Base-by-base conservation (phyloP, 129 eudicot genomes). In the Artemisia argyi region DNA sequence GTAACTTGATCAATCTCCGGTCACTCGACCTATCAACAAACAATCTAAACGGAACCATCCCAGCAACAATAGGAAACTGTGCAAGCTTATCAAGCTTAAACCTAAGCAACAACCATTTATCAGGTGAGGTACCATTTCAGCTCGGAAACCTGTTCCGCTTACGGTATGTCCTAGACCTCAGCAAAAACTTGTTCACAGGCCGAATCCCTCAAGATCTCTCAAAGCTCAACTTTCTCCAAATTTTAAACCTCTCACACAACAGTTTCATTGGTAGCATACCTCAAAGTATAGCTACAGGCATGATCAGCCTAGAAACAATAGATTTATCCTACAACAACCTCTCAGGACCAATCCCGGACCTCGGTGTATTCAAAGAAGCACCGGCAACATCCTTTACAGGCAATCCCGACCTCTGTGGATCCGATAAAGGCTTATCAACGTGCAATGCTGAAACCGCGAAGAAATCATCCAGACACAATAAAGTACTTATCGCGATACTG, bases 391-490 rank as follows among this genome's bases (percentile, higher is more conserved):
- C 92, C 50, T 94, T 76, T 16, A 51, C 35, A 24, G 93, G 84
- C 77, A 94, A 94, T 65, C 57, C 82, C 18, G 86, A 82, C 60
- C 78, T 94, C 56, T 94, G 98, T 70, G 98, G 97, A 71, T 76
- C 85, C 35, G 84, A 64, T 47, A 68, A 73, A 60, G 91, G 93
- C 48, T 68, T 94, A 69, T 11, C 91, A 64, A 69, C 84, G 49
- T 94, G 98, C 64, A 61, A 60, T 28, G 59, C 1, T 55, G 57
- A 12, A 4, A 39, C 78, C 18, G 1, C 74, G 13, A 48, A 55
- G 28, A 12, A 15, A 16, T 80, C 66, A 30, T 75, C 80, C n/a
- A 63, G 49, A 22, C 65, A 72, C 28, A 76, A 54, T 2, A 87
- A 78, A 66, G 67, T 85, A 32, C 77, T 88, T 17, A 76, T 84